Conservation (phyloP, 1,284 basidiomycete species). For the Ganoderma resinaceum region DNA sequence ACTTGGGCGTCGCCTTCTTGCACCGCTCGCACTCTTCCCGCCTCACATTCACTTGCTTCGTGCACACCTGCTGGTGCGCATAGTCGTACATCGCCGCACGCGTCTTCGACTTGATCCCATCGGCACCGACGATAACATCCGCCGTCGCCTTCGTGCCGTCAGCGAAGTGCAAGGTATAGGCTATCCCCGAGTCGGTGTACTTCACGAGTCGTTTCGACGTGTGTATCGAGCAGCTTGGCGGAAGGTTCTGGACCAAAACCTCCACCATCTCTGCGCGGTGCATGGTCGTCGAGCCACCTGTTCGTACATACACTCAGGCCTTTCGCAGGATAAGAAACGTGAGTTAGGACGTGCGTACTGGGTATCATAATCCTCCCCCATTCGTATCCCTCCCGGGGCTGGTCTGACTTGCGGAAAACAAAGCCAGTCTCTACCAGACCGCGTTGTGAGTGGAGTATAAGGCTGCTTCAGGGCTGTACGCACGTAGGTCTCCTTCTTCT, state of each 20-base stretch:
- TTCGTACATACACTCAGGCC: conserved; percentile 7
- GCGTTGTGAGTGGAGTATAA: neutral
- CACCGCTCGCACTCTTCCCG: conserved; percentile 25
- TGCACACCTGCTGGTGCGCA: conserved; percentile 23
- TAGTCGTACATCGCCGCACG: conserved; percentile 24
- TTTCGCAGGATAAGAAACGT: too few species aligned
- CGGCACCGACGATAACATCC: conserved; percentile 33
- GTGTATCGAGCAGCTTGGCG: conserved; percentile 41
- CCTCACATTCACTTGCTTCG: neutral
- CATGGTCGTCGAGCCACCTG: conserved; percentile 44
- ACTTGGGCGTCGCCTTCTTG: conserved; percentile 22
- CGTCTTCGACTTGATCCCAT: conserved; percentile 28
- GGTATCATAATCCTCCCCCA: conserved; percentile 25
- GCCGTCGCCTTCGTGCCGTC: conserved; percentile 30
- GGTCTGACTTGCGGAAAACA: conserved; percentile 32
- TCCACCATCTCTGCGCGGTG: conserved; percentile 43
- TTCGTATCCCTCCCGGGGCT: conserved; percentile 25
- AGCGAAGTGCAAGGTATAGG: conserved; percentile 27
- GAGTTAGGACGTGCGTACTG: conserved; percentile 13
- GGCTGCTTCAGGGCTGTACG: neutral
- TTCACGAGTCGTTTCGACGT: conserved; percentile 42
- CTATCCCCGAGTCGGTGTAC: conserved; percentile 30
- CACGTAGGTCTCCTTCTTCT: conserved; percentile 6
- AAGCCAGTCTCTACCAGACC: conserved; percentile 24
- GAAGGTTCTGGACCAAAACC: conserved; percentile 40